phyloP scores from a whole-genome alignment of 2,329 filamentous ascomycete species.

The Cercospora berteroae region DNA sequence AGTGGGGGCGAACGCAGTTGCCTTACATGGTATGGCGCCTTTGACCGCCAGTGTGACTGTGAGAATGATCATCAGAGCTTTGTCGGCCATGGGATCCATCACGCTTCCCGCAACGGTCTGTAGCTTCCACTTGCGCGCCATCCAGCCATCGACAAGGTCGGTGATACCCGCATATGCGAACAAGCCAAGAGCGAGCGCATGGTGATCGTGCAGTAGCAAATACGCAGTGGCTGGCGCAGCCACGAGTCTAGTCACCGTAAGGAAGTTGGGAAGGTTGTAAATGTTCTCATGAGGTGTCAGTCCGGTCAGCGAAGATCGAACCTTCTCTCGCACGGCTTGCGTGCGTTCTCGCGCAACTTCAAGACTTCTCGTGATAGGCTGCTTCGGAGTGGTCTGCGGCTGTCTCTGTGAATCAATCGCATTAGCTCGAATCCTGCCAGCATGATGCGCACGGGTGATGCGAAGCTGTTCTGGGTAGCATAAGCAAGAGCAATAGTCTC shows the following conservation, averaged over 20 bases:
- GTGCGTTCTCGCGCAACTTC: constrained; percentile 32
- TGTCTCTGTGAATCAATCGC: constrained; percentile 5
- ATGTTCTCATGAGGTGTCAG: constrained; percentile 74
- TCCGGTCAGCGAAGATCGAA: constrained; percentile 34
- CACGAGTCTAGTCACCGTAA: constrained; percentile 81
- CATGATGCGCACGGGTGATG: background rate
- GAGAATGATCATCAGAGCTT: constrained; percentile 89
- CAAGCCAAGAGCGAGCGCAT: constrained; percentile 75
- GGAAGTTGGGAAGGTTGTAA: constrained; percentile 90
- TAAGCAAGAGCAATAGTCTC: background rate
- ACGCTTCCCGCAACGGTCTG: constrained; percentile 93
- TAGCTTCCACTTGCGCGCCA: constrained; percentile 80
- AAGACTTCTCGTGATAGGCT: constrained; percentile 28
- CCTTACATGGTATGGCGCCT: constrained; percentile 72
- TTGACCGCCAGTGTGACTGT: constrained; percentile 83
- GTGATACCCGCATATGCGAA: constrained; percentile 91
- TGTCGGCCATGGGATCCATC: constrained; percentile 96
- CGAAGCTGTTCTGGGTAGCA: background rate
- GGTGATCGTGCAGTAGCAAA: constrained; percentile 78
- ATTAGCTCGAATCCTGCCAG: background rate
- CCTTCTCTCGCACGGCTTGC: constrained; percentile 33
- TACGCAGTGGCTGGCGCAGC: constrained; percentile 86
- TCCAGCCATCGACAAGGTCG: constrained; percentile 90
- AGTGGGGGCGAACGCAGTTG: constrained; percentile 16
- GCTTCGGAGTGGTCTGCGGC: constrained; percentile 17